Evolutionary conservation across 73 alveolate genomes (phyloP), one percentile per base, ranked within the genome.

Genomic region (Durusdinium trenchii): DNA sequence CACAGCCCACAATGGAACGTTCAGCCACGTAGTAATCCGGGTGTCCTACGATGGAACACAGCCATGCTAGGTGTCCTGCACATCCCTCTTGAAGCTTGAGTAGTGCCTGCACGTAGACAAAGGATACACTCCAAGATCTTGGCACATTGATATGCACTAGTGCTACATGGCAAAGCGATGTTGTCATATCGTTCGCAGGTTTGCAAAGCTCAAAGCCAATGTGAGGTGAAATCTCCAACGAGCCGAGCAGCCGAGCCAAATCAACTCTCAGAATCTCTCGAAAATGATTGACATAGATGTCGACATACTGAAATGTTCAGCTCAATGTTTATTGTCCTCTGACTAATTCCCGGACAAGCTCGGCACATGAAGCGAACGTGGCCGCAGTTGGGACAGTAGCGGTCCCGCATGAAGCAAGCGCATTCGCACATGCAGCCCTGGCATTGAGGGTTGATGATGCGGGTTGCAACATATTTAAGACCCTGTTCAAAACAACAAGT

Each of bases 311-410:
- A 64, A 28, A 26, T 23, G 23, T 16, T 10, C 79, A 64, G 79
- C 42, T 4, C 69, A 9, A 81, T 54, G 64, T 12, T 54, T 12
- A 54, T 12, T 12, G 64, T 20, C 64, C 64, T 20, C 28, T 12
- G 20, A 54, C 64, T 54, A 20, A 54, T 20, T 20, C 64, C 64
- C 64, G 9, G 28, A 12, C 64, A 54, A 54, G 20, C 20, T 28
- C 42, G 86, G 60, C 40, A n/a, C 92, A 76, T 54, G 60, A 94
- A 79, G 5, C 99, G 99, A 32, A 79, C 94, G 86, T 94, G 99
- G 75, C 99, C 99, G 32, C 99, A 94, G 61, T 94, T 94, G 95
- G 94, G 99, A 52, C 99, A 94, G 81, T 94, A 94, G 90, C 99
- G 99, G 47, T 93, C 99, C 45, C 92, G 90, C 92, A 76, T 93